Conservation (phyloP, 192 early-diverging fungal species). For the Coemansia sp. region DNA sequence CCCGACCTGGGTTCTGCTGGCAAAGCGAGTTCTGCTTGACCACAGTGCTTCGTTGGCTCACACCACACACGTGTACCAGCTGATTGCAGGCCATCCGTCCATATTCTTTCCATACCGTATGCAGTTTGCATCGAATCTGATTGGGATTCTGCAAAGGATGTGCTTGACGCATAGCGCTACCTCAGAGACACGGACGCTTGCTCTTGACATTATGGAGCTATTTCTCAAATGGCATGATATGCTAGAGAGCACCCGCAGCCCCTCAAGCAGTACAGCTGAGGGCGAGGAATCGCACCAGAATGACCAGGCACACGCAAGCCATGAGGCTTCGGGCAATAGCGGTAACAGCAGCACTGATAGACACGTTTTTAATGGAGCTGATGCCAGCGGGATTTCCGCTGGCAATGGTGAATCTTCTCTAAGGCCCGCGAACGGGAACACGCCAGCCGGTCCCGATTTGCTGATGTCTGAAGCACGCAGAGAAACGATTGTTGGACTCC, state of each 20-base stretch:
- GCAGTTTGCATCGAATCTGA: slow-evolving; percentile 89
- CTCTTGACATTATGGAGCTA: slow-evolving; percentile 88
- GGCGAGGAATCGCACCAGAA: not conserved
- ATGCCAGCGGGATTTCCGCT: not conserved
- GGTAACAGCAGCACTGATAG: not conserved
- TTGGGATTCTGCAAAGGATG: slow-evolving; percentile 81
- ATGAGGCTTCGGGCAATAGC: not conserved
- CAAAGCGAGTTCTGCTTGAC: slow-evolving; percentile 85
- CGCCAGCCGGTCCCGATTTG: slow-evolving; percentile 6
- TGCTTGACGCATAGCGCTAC: slow-evolving; percentile 83
- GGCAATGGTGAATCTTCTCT: not conserved
- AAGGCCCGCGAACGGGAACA: slow-evolving; percentile 3
- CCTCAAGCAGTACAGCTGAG: slow-evolving; percentile 8
- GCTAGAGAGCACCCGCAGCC: slow-evolving; percentile 52
- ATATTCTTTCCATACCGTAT: slow-evolving; percentile 88
- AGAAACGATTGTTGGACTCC: slow-evolving; percentile 50
- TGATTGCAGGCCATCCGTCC: slow-evolving; percentile 83
- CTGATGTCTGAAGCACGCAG: slow-evolving; percentile 42
- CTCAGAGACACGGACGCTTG: slow-evolving; percentile 79
- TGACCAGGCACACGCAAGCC: not conserved
- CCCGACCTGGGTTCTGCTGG: slow-evolving; percentile 86
- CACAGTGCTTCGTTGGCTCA: slow-evolving; percentile 91
- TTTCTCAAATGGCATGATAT: slow-evolving; percentile 88
- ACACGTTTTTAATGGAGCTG: not conserved
- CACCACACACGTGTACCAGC: slow-evolving; percentile 87